Evolutionary conservation across 495 filamentous ascomycete species (phyloP).

Genomic region (Amorphotheca resinae): DNA sequence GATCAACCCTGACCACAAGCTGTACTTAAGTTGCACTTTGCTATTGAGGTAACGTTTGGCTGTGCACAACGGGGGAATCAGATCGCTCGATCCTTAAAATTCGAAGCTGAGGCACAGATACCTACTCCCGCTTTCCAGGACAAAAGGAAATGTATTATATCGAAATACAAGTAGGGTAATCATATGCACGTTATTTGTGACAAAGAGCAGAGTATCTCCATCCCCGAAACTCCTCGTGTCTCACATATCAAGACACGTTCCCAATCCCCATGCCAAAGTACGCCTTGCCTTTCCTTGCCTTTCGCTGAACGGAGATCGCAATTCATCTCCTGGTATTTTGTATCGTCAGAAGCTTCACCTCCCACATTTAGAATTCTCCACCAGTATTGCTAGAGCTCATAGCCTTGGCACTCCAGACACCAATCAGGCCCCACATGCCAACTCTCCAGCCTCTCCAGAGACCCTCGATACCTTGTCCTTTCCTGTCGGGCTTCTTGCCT

Average conservation of each 20-base stretch:
- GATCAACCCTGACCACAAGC: no score
- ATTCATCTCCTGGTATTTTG: no score
- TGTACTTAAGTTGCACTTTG: no score
- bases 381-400: background rate
- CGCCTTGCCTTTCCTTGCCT: background rate
- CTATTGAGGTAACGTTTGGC: no score
- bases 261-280: background rate
- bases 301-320: background rate
- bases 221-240: background rate
- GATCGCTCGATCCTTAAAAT: no score
- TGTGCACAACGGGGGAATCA: no score
- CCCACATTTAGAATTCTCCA: conserved; percentile 2
- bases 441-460: conserved; percentile 91
- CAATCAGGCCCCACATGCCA: conserved; percentile 83
- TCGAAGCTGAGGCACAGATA: no score
- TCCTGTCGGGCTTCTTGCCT: conserved; percentile 31
- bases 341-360: background rate
- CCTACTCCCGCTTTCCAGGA: no score
- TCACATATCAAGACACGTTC: background rate
- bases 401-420: background rate
- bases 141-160: no score
- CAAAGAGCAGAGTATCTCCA: background rate
- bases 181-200: background rate
- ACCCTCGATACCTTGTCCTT: conserved; percentile 72
- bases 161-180: background rate